A percentile compares a stretch with the other conserved stretches of the same genome.
These are phyloP conservation scores for Suhomyces bolitotheri DNA, from an alignment of 1,139 yeast genomes.

Conservation along the genomic window DNA sequence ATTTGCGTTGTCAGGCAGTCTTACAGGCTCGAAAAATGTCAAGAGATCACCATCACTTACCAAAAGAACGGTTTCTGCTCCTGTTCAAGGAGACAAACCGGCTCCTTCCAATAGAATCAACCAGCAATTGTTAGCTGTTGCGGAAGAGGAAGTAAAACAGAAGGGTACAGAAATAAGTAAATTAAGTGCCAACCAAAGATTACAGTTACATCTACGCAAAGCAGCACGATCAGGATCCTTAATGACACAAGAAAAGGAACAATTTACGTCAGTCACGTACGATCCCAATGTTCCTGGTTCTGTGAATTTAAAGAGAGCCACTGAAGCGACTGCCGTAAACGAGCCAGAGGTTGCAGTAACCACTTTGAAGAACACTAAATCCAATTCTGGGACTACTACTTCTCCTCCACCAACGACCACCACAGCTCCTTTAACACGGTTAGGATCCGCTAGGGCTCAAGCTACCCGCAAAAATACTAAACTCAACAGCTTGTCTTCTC, in stretches of 20 bases:
- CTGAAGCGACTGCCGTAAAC: constrained; percentile 11
- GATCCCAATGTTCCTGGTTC: constrained; percentile 44
- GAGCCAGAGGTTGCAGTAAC: constrained; percentile 11
- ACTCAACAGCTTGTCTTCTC: constrained; percentile 28
- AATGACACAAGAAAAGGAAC: constrained; percentile 42
- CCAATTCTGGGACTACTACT: not conserved
- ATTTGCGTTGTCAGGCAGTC: constrained; percentile 28
- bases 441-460: constrained; percentile 27
- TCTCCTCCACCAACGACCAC: too few relatives aligned
- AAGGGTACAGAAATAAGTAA: constrained; percentile 8
- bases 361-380: not conserved
- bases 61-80: constrained; percentile 10
- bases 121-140: constrained; percentile 23
- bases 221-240: constrained; percentile 43
- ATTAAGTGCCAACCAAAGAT: constrained; percentile 42
- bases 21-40: constrained; percentile 1
- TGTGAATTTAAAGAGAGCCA: constrained; percentile 25
- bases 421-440: not conserved
- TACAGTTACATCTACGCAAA: constrained; percentile 41
- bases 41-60: constrained; percentile 19
- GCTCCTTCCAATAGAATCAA: constrained; percentile 15
- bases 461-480: constrained; percentile 38
- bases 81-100: constrained; percentile 3
- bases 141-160: constrained; percentile 23
- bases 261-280: constrained; percentile 37